Conservation (phyloP, 495 filamentous ascomycete species). For the Penicillium coffeae region DNA sequence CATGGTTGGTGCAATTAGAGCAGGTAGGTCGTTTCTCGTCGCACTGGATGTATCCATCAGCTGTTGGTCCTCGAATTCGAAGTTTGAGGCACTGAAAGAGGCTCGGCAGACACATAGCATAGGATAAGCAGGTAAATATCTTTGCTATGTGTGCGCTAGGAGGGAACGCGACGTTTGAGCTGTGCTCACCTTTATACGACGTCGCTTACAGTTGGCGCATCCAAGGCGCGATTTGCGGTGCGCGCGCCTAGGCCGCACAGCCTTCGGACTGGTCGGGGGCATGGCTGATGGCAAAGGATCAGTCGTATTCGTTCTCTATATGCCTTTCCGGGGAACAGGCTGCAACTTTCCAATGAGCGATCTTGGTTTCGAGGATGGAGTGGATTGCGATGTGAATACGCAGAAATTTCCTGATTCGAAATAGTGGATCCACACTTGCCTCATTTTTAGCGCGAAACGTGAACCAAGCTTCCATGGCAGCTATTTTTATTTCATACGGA, state of each 20-base stretch:
- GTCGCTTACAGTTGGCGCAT: conserved; percentile 31
- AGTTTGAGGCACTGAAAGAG: too few species aligned
- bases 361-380: too few species aligned
- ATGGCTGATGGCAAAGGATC: not conserved
- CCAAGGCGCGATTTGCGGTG: conserved; percentile 35
- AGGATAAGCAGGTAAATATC: too few species aligned
- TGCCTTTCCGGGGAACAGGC: conserved; percentile 5
- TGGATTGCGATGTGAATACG: conserved; percentile 20
- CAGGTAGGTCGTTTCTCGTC: conserved; percentile 34
- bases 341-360: too few species aligned
- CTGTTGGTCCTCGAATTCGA: not conserved
- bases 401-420: conserved; percentile 8
- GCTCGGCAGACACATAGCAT: too few species aligned
- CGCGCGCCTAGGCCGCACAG: conserved; percentile 18
- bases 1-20: conserved; percentile 27
- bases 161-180: too few species aligned
- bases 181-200: conserved; percentile 32
- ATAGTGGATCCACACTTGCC: not conserved
- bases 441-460: too few species aligned
- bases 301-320: conserved; percentile 17
- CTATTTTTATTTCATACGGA: too few species aligned
- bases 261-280: conserved; percentile 2
- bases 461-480: too few species aligned
- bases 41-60: conserved; percentile 24
- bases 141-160: too few species aligned